Percentiles rank a stretch among this genome's conserved stretches.
These are phyloP conservation scores for Aspergillus tanneri DNA, from an alignment of 2,329 filamentous ascomycete species.

Conservation along the genomic window DNA sequence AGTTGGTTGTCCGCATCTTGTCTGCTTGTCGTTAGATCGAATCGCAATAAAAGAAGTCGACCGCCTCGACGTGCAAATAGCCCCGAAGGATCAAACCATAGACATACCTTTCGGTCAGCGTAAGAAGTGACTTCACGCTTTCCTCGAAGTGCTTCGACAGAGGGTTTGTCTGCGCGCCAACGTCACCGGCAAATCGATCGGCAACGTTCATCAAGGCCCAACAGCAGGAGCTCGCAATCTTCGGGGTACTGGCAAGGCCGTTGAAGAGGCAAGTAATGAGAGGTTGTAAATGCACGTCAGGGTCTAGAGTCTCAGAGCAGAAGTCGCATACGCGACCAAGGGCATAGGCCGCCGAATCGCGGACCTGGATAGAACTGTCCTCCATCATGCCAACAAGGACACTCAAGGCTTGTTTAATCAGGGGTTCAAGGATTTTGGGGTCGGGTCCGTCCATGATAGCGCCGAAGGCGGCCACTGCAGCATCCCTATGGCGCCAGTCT, in stretches of 20 bases:
- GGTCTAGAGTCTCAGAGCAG: conserved; percentile 88
- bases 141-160: conserved; percentile 91
- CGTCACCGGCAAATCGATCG: conserved; percentile 88
- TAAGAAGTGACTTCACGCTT: conserved; percentile 79
- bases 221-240: conserved; percentile 98
- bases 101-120: conserved; percentile 71
- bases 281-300: conserved; percentile 74
- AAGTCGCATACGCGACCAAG: conserved; percentile 94
- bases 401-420: conserved; percentile 91
- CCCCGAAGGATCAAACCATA: not conserved
- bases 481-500: conserved; percentile 93
- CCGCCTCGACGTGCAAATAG: not conserved
- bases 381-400: conserved; percentile 92
- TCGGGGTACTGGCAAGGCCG: conserved; percentile 83
- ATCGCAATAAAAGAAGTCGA: no score
- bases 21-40: conserved; percentile 28
- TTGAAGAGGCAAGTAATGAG: conserved; percentile 87
- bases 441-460: conserved; percentile 99
- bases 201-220: conserved; percentile 99
- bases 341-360: conserved; percentile 93
- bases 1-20: conserved; percentile 81
- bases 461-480: conserved; percentile 93
- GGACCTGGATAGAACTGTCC: conserved; percentile 82
- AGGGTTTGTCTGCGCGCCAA: conserved; percentile 74
- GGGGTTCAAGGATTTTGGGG: conserved; percentile 83